Percentiles rank a stretch among this genome's conserved stretches.
These are phyloP conservation scores for Debaryomyces sp. DNA, from an alignment of 1,139 yeast genomes.

Conservation along the genomic window DNA sequence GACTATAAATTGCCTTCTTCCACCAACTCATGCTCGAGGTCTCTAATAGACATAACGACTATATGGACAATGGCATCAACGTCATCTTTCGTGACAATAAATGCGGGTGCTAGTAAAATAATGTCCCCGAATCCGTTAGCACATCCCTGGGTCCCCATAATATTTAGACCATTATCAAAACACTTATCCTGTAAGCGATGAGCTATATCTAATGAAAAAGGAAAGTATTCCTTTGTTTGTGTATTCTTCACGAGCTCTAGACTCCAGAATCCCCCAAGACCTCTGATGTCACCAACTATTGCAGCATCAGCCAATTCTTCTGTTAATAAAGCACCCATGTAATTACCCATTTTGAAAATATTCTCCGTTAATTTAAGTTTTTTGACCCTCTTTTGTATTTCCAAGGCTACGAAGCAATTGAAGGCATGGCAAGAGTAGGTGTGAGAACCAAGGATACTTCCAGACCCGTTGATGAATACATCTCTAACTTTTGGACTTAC, in stretches of 20 bases:
- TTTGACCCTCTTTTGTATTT: constrained; percentile 55
- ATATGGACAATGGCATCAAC: constrained; percentile 43
- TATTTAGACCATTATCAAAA: constrained; percentile 44
- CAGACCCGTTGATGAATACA: constrained; percentile 47
- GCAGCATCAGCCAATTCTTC: constrained; percentile 30
- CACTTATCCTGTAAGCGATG: constrained; percentile 35
- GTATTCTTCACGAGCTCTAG: constrained; percentile 57
- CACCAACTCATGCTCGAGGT: constrained; percentile 19
- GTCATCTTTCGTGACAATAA: constrained; percentile 46
- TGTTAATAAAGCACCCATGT: constrained; percentile 46
- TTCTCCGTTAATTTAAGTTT: constrained; percentile 48
- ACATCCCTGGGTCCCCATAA: constrained; percentile 50
- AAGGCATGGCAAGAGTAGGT: constrained; percentile 66
- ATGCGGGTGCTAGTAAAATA: constrained; percentile 53
- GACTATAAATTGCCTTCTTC: constrained; percentile 11
- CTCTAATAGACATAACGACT: constrained; percentile 22
- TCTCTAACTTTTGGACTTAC: constrained; percentile 52
- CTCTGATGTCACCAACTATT: constrained; percentile 61
- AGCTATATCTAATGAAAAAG: constrained; percentile 32
- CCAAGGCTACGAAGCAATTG: constrained; percentile 62
- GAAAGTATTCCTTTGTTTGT: constrained; percentile 50
- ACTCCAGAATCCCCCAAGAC: constrained; percentile 64
- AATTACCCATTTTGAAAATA: constrained; percentile 51
- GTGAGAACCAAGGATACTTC: constrained; percentile 53
- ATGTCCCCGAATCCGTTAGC: constrained; percentile 52